phyloP scores from a whole-genome alignment of 2,329 filamentous ascomycete genomes.

The Curvularia spicifera region DNA sequence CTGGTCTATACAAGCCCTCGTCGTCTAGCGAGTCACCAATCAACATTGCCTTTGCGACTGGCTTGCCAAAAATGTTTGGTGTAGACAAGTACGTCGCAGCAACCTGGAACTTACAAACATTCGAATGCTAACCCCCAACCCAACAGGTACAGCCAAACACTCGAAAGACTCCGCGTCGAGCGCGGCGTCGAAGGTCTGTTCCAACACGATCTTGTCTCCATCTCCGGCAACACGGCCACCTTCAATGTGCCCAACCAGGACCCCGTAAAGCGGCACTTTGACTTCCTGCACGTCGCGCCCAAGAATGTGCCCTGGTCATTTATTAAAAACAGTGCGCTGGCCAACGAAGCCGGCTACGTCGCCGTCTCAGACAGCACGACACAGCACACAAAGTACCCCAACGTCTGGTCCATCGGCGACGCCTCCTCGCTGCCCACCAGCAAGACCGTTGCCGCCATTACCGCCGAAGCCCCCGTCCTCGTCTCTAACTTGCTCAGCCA shows the following conservation, averaged over 20 bases:
- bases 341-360: constrained; percentile 48
- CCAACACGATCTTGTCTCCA: constrained; percentile 47
- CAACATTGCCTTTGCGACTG: constrained; percentile 49
- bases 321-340: constrained; percentile 45
- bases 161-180: constrained; percentile 46
- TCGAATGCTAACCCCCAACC: background rate
- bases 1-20: constrained; percentile 43
- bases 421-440: constrained; percentile 49
- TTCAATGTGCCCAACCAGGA: constrained; percentile 38
- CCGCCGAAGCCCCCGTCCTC: constrained; percentile 46
- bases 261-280: constrained; percentile 44
- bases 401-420: constrained; percentile 51
- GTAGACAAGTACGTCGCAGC: constrained; percentile 47
- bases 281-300: constrained; percentile 48
- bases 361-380: constrained; percentile 46
- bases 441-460: constrained; percentile 51
- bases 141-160: constrained; percentile 44
- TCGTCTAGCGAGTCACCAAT: constrained; percentile 37
- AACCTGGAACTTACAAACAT: background rate
- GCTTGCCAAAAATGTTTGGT: constrained; percentile 50
- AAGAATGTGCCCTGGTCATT: constrained; percentile 50
- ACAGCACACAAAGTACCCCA: constrained; percentile 48
- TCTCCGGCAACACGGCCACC: constrained; percentile 48
- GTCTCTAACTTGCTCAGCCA: constrained; percentile 44
- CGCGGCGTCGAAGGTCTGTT: constrained; percentile 49